phyloP scores from a whole-genome alignment of 164 flowering plant genomes.

The Annona squamosa region DNA sequence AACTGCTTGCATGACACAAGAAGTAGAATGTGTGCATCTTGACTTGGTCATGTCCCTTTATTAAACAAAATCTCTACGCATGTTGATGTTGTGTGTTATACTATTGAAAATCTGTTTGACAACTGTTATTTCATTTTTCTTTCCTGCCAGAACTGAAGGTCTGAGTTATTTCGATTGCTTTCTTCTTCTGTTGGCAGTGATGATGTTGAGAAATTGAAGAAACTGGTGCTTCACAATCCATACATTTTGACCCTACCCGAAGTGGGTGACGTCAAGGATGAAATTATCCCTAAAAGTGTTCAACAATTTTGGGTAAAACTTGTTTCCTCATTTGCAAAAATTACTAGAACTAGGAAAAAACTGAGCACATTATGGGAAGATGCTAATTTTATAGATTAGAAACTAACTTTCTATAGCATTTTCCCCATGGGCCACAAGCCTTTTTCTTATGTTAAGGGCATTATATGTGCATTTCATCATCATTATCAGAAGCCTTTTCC shows the following conservation, averaged over 20 bases:
- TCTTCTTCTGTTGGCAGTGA: constrained; percentile 41
- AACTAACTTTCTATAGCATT: too few species aligned
- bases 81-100: neutral
- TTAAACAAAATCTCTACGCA: neutral
- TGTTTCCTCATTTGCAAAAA: neutral
- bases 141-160: neutral
- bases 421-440: too few species aligned
- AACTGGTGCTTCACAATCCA: constrained; percentile 85
- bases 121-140: neutral
- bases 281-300: constrained; percentile 74
- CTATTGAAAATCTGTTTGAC: neutral
- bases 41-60: too few species aligned
- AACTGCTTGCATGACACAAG: too few species aligned
- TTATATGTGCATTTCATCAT: too few species aligned
- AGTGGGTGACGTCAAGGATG: constrained; percentile 65
- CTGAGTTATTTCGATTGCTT: neutral
- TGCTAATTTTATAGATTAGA: too few species aligned
- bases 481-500: too few species aligned
- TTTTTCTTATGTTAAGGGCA: too few species aligned
- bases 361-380: neutral
- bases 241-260: constrained; percentile 78
- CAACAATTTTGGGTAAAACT: constrained; percentile 84
- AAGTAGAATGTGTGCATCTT: too few species aligned
- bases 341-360: neutral
- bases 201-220: constrained; percentile 96